Evolutionary conservation across 2,329 filamentous ascomycete species (phyloP).

Genomic region (Fusarium devonianum): DNA sequence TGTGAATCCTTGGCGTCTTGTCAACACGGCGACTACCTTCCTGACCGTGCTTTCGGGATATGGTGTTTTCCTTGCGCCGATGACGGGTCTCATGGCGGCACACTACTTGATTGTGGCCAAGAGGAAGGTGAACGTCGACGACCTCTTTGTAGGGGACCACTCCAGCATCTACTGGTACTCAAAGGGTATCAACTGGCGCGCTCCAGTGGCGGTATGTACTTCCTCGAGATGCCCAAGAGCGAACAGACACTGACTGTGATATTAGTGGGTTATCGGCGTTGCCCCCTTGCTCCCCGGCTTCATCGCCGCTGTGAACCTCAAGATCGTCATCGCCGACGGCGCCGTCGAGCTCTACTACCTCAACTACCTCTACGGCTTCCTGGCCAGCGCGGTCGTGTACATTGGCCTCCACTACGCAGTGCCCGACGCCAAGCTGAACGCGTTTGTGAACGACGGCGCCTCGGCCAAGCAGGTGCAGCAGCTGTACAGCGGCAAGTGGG

Average conservation of each 20-base stretch:
- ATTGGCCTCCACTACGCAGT: constrained; percentile 43
- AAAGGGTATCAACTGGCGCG: constrained; percentile 51
- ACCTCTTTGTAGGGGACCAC: constrained; percentile 44
- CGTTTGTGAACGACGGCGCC: constrained; percentile 40
- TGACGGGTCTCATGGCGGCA: constrained; percentile 51
- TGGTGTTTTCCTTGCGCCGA: constrained; percentile 49
- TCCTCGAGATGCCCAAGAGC: too few species aligned
- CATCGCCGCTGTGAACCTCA: constrained; percentile 48
- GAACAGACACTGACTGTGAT: not conserved
- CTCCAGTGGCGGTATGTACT: constrained; percentile 49
- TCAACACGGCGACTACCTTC: constrained; percentile 48
- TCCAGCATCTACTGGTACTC: constrained; percentile 51
- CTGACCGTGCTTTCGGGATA: constrained; percentile 48
- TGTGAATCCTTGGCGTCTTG: constrained; percentile 50
- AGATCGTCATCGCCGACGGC: constrained; percentile 45
- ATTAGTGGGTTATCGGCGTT: constrained; percentile 50
- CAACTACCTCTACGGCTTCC: constrained; percentile 50
- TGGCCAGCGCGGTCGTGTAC: constrained; percentile 46
- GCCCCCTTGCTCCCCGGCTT: constrained; percentile 53
- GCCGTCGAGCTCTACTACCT: constrained; percentile 50
- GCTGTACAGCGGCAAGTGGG: constrained; percentile 44
- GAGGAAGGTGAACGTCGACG: constrained; percentile 47
- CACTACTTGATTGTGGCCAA: constrained; percentile 46
- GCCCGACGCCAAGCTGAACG: constrained; percentile 39
- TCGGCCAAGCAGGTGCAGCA: constrained; percentile 41